Base-by-base conservation (phyloP, 2,329 filamentous ascomycete species). In the Diaporthe humulicola region DNA sequence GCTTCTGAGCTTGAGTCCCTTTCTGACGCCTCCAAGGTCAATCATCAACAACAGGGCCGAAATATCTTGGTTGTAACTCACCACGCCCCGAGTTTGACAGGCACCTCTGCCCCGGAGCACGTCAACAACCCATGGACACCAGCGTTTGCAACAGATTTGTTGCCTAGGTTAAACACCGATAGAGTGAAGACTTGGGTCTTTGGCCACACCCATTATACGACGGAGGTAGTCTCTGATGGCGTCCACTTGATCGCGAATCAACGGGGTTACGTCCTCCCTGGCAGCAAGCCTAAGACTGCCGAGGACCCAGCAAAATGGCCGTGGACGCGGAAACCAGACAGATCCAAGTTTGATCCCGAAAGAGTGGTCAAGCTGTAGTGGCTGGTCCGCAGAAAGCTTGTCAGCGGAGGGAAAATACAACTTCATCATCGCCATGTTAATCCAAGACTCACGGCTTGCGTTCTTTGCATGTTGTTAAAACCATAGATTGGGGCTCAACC, bases 41-140 rank as follows among this genome's bases (percentile, higher is more conserved):
- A 74, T 54, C 69, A 75, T 57, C 73, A 69, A 38, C 66, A 78
- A 71, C 61, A 78, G 58, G 33, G 28, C 19, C 73, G 76, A 79
- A 54, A 76, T 38, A 73, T 90, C 7, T 74, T 92, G 0, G 84
- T 92, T 0, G 85, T 88, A 1, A 91, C 89, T 1, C 89, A 91
- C 71, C 90, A 92, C 77, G 88, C 89, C 6, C 90, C 90, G 57
- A 75, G 71, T 25, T 76, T 88, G 0, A 76, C 84, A 56, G 85
- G 84, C 8, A 87, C 88, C 2, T 88, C 89, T 0, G 83, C 83
- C 2, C 89, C 89, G 0, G 84, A 87, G 76, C 82, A 92, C 64
- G 78, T 82, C 4, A 80, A 83, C n/a, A 88, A 84, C 36, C 84
- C 86, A 0, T 88, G 86, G 84, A 84, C 81, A 3, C 84, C 84